Percentiles rank a stretch among this genome's conserved stretches.
These are phyloP conservation scores for Hypoxylon lienhwacheense DNA, from an alignment of 495 filamentous ascomycete species.

Conservation along the genomic window DNA sequence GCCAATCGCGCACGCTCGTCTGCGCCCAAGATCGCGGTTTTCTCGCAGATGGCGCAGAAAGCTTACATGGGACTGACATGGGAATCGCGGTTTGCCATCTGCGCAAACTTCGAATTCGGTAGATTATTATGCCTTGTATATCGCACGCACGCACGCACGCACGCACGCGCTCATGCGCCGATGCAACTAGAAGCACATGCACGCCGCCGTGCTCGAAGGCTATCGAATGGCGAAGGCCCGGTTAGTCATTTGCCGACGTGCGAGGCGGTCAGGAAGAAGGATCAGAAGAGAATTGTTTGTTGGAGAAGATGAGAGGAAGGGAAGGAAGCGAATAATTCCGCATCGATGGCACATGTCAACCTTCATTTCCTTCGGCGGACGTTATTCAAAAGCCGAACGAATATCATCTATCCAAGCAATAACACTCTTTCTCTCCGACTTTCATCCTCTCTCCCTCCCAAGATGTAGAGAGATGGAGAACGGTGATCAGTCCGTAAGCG, in stretches of 20 bases:
- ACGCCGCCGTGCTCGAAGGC: conserved; percentile 18
- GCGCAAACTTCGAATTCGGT: conserved; percentile 6
- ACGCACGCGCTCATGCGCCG: conserved; percentile 18
- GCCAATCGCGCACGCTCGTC: conserved; percentile 17
- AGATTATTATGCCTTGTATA: conserved; percentile 14
- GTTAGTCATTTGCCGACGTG: conserved; percentile 4
- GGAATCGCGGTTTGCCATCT: conserved; percentile 14
- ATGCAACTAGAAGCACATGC: conserved; percentile 27
- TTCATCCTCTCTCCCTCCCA: no score
- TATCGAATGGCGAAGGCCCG: conserved; percentile 16
- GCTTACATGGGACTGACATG: no score
- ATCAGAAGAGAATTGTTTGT: background rate
- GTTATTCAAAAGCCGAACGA: conserved; percentile 21
- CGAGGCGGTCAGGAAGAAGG: background rate
- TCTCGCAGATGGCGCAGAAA: conserved; percentile 8
- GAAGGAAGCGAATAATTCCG: background rate
- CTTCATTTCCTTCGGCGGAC: conserved; percentile 7
- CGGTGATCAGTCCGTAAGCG: no score
- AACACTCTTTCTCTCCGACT: no score
- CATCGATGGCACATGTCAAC: background rate
- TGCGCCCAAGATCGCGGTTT: conserved; percentile 24
- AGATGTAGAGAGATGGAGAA: no score
- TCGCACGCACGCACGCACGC: conserved; percentile 11
- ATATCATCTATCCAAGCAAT: no score
- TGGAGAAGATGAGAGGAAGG: background rate